Evolutionary conservation across 768 basidiomycete species (phyloP).

Genomic region (Amanita exitialis): DNA sequence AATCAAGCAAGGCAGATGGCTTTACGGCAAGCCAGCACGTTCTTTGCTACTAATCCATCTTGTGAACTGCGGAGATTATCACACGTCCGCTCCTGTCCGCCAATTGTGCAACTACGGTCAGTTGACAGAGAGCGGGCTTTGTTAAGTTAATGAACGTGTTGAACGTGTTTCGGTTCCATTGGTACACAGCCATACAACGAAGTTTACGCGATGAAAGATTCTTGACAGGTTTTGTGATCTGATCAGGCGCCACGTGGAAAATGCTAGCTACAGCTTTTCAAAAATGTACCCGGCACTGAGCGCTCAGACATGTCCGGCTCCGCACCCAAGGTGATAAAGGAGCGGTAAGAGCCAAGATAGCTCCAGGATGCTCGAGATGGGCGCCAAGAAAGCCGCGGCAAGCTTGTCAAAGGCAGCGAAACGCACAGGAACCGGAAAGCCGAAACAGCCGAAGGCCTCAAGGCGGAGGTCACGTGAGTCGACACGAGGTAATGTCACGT

Average conservation of each 20-base stretch:
- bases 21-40: conserved; percentile 1
- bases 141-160: neutral
- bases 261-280: neutral
- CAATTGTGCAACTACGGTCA: neutral
- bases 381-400: neutral
- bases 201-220: conserved; percentile 1
- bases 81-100: conserved; percentile 1
- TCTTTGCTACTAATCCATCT: neutral
- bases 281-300: conserved; percentile 1
- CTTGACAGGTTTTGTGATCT: conserved; percentile 1
- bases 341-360: neutral
- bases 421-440: neutral
- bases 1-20: neutral
- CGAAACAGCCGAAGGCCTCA: neutral
- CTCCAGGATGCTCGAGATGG: neutral
- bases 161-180: neutral
- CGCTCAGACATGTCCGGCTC: neutral
- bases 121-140: neutral
- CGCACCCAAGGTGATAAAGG: neutral
- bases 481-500: neutral
- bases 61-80: conserved; percentile 4
- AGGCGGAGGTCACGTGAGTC: neutral
- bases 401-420: neutral
- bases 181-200: conserved; percentile 4
- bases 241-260: conserved; percentile 1